Percentiles rank a stretch among this genome's conserved stretches.
Evolutionary conservation across 176 grass and related monocot genomes (phyloP).

Genomic region (Tillandsia leiboldiana): DNA sequence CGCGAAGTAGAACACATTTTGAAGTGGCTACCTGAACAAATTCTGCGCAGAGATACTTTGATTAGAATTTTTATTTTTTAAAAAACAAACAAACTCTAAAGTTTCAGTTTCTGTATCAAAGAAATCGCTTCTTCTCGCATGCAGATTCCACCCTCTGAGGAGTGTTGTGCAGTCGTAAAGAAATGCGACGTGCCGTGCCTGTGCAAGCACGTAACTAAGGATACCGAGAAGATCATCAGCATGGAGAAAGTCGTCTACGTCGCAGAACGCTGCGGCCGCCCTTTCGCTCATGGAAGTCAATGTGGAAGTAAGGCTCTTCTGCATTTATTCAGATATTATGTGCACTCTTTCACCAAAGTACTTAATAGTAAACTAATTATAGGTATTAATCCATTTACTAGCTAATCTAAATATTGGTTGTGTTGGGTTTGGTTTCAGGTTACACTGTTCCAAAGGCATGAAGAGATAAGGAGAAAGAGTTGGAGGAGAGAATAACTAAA

Average conservation of each 20-base stretch:
- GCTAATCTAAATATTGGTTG: not conserved
- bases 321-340: too few species aligned
- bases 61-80: too few species aligned
- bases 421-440: constrained; percentile 3
- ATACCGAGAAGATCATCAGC: not conserved
- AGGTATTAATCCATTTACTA: too few species aligned
- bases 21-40: too few species aligned
- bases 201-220: not conserved
- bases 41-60: too few species aligned
- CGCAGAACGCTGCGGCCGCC: not conserved
- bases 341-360: too few species aligned
- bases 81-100: too few species aligned
- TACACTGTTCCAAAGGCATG: constrained; percentile 1
- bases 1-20: too few species aligned
- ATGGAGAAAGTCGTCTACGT: constrained; percentile 10
- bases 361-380: too few species aligned
- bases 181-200: not conserved
- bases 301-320: constrained; percentile 5
- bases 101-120: too few species aligned
- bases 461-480: not conserved
- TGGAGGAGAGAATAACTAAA: not conserved
- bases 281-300: constrained; percentile 8
- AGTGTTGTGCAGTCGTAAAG: not conserved
- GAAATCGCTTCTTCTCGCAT: too few species aligned
- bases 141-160: too few species aligned